Percentiles rank a stretch among this genome's conserved stretches.
These are phyloP conservation scores for Phialophora expanda DNA, from an alignment of 2,329 filamentous ascomycete species.

Conservation along the genomic window DNA sequence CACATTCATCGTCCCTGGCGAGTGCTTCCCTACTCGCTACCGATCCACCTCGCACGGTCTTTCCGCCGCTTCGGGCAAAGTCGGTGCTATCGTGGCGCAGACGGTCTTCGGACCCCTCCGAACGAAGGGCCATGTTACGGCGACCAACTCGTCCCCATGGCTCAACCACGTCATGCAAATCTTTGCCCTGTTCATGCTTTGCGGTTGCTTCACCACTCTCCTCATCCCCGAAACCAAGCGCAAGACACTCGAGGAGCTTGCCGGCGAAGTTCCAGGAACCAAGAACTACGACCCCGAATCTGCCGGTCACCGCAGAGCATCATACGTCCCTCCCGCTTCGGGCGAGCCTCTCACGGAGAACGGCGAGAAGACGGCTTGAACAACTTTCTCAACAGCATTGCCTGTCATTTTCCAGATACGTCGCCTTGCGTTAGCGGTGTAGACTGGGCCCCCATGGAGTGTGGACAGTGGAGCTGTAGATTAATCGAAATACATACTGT, in stretches of 20 bases:
- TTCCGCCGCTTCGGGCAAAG: conserved; percentile 69
- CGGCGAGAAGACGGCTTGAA: conserved; percentile 18
- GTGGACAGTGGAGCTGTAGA: conserved; percentile 15
- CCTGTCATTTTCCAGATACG: conserved; percentile 8
- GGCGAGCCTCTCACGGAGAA: conserved; percentile 6
- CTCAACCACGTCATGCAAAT: conserved; percentile 70
- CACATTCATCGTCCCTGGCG: conserved; percentile 68
- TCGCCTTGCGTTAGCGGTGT: conserved; percentile 4
- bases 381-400: neutral
- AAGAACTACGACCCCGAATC: conserved; percentile 51
- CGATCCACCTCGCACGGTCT: conserved; percentile 68
- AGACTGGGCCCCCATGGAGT: conserved; percentile 1
- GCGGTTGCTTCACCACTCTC: conserved; percentile 69
- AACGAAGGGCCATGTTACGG: conserved; percentile 59
- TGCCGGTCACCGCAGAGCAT: conserved; percentile 37
- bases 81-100: conserved; percentile 71
- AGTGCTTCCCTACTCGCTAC: conserved; percentile 69
- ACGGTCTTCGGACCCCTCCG: conserved; percentile 68
- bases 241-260: conserved; percentile 72
- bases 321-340: conserved; percentile 41
- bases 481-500: conserved; percentile 12
- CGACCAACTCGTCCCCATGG: conserved; percentile 65
- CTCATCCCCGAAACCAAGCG: conserved; percentile 80
- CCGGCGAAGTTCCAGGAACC: conserved; percentile 68
- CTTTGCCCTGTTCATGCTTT: conserved; percentile 68